Evolutionary conservation across 345 rosid genomes (phyloP).

Genomic region (Excoecaria cochinchinensis): DNA sequence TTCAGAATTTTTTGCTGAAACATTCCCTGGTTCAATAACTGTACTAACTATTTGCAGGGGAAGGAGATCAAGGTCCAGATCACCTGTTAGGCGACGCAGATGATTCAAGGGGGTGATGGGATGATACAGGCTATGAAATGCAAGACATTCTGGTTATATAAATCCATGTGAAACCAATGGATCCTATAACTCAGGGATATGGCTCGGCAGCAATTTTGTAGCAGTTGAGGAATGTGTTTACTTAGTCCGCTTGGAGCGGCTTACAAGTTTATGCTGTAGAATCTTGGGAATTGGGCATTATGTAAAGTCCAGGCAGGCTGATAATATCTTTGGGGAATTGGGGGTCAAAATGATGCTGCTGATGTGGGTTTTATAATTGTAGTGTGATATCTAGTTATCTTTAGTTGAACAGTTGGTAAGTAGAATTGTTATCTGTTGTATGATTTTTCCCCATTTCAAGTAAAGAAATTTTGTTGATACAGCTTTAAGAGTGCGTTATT

Average conservation of each 20-base stretch:
- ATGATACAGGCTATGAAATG: neutral
- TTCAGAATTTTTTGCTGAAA: slow-evolving; percentile 12
- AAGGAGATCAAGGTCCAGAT: slow-evolving; percentile 76
- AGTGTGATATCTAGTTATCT: neutral
- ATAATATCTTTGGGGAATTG: neutral
- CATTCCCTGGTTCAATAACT: slow-evolving; percentile 11
- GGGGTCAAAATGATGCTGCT: neutral
- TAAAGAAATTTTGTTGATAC: neutral
- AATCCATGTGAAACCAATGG: neutral
- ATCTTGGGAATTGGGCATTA: neutral
- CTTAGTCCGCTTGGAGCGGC: neutral
- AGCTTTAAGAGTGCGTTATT: neutral
- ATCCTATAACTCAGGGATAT: neutral
- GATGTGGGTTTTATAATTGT: neutral
- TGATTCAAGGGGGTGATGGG: slow-evolving; percentile 15
- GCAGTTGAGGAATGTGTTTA: neutral
- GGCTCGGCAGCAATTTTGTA: neutral
- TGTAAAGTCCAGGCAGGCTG: neutral
- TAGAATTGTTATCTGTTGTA: neutral
- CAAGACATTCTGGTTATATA: neutral
- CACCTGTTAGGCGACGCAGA: slow-evolving; percentile 62
- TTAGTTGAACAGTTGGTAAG: slow-evolving; percentile 5
- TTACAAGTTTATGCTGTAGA: neutral
- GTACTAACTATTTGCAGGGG: slow-evolving; percentile 42
- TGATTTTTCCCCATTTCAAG: neutral